phyloP scores from a whole-genome alignment of 202 grass and related monocot species.

The Schoenoplectus triqueter region DNA sequence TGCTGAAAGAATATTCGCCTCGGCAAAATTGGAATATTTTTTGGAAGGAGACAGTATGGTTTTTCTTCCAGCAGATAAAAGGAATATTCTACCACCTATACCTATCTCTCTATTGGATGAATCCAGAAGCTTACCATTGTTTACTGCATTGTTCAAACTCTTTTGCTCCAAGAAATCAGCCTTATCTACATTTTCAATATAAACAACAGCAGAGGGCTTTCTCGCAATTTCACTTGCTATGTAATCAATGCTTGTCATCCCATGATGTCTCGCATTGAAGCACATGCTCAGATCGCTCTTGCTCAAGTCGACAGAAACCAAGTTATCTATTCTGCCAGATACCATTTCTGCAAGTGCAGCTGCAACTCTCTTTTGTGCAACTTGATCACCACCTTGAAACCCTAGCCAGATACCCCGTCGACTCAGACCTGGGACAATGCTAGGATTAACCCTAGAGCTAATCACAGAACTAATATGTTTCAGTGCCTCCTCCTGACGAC shows the following conservation, averaged over 20 bases:
- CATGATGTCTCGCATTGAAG: constrained; percentile 56
- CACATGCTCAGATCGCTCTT: constrained; percentile 66
- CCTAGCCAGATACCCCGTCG: constrained; percentile 81
- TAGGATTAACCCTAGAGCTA: constrained; percentile 46
- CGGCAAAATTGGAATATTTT: constrained; percentile 52
- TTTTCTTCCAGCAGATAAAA: constrained; percentile 57
- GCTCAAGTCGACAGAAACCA: constrained; percentile 73
- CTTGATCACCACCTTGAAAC: constrained; percentile 70
- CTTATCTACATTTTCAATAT: constrained; percentile 76
- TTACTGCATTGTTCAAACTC: constrained; percentile 51
- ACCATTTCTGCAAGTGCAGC: constrained; percentile 69
- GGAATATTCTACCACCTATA: constrained; percentile 66
- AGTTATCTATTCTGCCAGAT: constrained; percentile 53
- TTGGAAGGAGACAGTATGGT: constrained; percentile 38
- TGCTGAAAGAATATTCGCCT: constrained; percentile 60
- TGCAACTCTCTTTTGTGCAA: constrained; percentile 62
- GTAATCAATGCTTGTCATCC: constrained; percentile 64
- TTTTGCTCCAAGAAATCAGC: constrained; percentile 64
- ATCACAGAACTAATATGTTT: constrained; percentile 58
- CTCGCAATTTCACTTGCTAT: constrained; percentile 68
- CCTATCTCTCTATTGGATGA: constrained; percentile 51
- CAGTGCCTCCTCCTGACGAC: constrained; percentile 86
- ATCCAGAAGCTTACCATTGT: constrained; percentile 58
- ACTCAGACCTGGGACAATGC: constrained; percentile 43
- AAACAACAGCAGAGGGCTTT: constrained; percentile 60